A percentile compares a stretch with the other conserved stretches of the same genome.
phyloP scores from a whole-genome alignment of 352 stramenopile genomes.

The Phytophthora pisi region DNA sequence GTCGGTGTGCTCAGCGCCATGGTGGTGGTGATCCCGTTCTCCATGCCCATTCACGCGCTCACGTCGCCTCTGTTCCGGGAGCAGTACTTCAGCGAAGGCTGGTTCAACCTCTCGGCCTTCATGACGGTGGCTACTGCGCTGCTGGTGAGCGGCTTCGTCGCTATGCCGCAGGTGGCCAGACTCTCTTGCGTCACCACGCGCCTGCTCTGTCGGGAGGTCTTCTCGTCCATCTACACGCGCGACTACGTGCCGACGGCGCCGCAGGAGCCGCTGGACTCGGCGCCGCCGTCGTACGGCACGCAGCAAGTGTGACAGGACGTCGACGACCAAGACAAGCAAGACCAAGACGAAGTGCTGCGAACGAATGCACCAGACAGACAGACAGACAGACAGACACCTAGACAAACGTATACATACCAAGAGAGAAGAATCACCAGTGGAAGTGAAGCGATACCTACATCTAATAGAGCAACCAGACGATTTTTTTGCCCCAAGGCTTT shows the following conservation, averaged over 20 bases:
- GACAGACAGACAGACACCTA: not conserved
- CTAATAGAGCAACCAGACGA: not conserved
- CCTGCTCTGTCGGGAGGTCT: conserved; percentile 55
- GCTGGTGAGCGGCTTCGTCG: conserved; percentile 39
- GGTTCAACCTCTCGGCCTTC: conserved; percentile 32
- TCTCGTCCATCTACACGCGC: conserved; percentile 38
- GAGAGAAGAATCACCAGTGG: not conserved
- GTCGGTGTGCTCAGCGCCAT: conserved; percentile 43
- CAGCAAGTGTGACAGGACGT: conserved; percentile 30
- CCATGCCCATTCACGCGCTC: conserved; percentile 50
- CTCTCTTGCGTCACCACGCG: conserved; percentile 55
- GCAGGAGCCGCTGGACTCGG: conserved; percentile 5
- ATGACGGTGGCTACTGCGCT: conserved; percentile 30
- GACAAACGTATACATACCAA: not conserved
- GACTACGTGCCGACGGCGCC: conserved; percentile 17
- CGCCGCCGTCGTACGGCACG: conserved; percentile 30
- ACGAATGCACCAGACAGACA: conserved; percentile 13
- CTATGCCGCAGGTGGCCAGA: conserved; percentile 56
- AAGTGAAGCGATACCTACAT: not conserved
- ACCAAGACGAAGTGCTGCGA: conserved; percentile 9
- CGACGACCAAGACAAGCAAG: not conserved
- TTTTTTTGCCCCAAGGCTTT: not conserved
- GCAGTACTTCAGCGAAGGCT: conserved; percentile 37
- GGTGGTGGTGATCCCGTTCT: conserved; percentile 44
- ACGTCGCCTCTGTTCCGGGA: conserved; percentile 36